Base-by-base conservation (phyloP, 805 yeast species). In the Wickerhamomyces chaumierensis region DNA sequence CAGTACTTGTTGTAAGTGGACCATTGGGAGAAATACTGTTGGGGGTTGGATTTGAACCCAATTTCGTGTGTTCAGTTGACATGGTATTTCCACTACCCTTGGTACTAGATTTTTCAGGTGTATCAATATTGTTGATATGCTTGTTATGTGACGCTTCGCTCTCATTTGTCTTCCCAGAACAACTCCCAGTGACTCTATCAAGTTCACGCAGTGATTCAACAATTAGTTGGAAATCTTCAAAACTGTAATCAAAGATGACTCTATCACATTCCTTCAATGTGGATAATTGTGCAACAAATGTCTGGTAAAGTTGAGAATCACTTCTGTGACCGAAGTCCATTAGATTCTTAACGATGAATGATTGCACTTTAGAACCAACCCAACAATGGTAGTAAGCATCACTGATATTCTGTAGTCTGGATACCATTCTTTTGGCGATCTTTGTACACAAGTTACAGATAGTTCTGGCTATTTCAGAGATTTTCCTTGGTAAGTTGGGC, bases 351-450 rank as follows among this genome's bases (percentile, higher is more conserved):
- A 40, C 18, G 1, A 53, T 51, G 33, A 35, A 46, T 1, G 44
- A 17, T 33, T 52, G 53, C 20, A 51, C 43, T 33, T 49, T 53
- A 16, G 44, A 38, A 8, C 46, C 44, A 12, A 45, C 46, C 58
- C 58, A 53, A 2, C 48, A 37, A 35, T 52, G 58, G 35, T 52
- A 53, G 35, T 53, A 53, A 2, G 32, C 38, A 19, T 49, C 51
- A 11, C 53, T 36, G 12, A 51, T 31, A 13, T 25, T 25, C 12
- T 25, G n/a, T 5, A 25, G 14, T 13, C 29, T 25, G 4, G 34
- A 33, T n/a, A 36, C 37, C 23, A 38, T 42, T 3, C 40, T 43
- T 11, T 41, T 36, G 14, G 45, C 19, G 8, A 48, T 40, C n/a
- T 23, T 36, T 4, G 18, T 20, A 15, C 36, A 17, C 14, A 36